A percentile compares a stretch with the other conserved stretches of the same genome.
Conservation (phyloP, 2,329 filamentous ascomycete species). For the Aureobasidium uvarum region DNA sequence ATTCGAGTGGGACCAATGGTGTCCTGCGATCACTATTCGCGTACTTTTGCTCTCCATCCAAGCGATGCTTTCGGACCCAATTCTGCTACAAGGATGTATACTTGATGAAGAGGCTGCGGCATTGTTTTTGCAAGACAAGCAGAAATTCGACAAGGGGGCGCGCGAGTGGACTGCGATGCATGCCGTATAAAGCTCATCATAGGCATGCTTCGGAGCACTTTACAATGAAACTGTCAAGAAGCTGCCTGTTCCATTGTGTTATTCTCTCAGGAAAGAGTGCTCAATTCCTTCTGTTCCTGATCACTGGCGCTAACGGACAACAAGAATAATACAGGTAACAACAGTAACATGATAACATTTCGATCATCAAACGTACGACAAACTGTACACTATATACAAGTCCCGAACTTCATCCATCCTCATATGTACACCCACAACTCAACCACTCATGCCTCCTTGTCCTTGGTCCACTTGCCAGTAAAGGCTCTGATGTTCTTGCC, state of each 20-base stretch:
- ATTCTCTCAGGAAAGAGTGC: too few relatives aligned
- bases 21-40: neutral
- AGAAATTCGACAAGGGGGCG: neutral
- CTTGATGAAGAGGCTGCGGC: neutral
- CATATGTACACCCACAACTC: neutral
- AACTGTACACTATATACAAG: conserved; percentile 10
- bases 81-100: neutral
- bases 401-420: neutral
- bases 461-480: conserved; percentile 36
- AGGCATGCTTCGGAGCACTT: too few relatives aligned
- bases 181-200: too few relatives aligned
- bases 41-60: neutral
- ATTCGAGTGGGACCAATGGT: neutral
- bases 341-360: neutral
- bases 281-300: too few relatives aligned
- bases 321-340: neutral
- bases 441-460: conserved; percentile 18
- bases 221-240: too few relatives aligned
- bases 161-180: neutral
- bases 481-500: conserved; percentile 38
- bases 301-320: too few relatives aligned
- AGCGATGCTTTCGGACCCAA: neutral
- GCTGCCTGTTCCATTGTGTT: too few relatives aligned
- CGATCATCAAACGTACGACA: conserved; percentile 15
- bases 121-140: neutral